Evolutionary conservation across 805 yeast species (phyloP).

Genomic region (Ogataea salicorniae): DNA sequence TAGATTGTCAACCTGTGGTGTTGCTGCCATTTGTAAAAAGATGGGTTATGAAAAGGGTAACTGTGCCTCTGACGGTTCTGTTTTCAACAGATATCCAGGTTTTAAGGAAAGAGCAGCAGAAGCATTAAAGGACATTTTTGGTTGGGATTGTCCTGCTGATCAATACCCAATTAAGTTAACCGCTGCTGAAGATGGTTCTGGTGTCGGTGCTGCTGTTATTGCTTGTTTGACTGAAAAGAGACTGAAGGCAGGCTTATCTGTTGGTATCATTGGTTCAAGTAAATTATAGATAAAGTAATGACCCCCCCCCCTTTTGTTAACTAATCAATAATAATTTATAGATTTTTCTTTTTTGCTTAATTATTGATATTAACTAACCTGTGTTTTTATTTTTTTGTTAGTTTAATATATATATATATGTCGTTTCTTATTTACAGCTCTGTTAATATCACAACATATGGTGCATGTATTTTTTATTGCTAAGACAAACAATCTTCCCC

Average conservation of each 20-base stretch:
- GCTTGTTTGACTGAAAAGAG: slow-evolving; percentile 91
- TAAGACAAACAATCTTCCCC: no score
- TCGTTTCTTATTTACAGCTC: no score
- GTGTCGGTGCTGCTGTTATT: slow-evolving; percentile 97
- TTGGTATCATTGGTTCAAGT: slow-evolving; percentile 11
- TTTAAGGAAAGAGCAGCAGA: slow-evolving; percentile 85
- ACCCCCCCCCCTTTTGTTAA: no score
- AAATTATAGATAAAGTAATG: no score
- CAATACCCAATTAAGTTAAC: slow-evolving; percentile 24
- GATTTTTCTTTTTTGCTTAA: no score
- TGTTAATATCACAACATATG: no score
- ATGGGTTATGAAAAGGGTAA: slow-evolving; percentile 72
- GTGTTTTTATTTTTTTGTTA: no score
- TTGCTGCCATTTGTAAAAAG: slow-evolving; percentile 89
- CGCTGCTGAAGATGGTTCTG: slow-evolving; percentile 82
- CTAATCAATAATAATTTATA: no score
- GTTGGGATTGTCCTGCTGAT: slow-evolving; percentile 44
- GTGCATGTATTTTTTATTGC: no score
- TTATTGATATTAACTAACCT: no score
- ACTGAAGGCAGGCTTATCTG: slow-evolving; percentile 56
- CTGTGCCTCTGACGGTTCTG: slow-evolving; percentile 97
- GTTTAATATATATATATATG: no score
- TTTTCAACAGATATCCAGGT: slow-evolving; percentile 87
- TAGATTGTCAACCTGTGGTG: slow-evolving; percentile 88
- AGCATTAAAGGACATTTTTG: slow-evolving; percentile 85